phyloP scores from a whole-genome alignment of 2,329 filamentous ascomycete genomes.

The Cercospora beticola region DNA sequence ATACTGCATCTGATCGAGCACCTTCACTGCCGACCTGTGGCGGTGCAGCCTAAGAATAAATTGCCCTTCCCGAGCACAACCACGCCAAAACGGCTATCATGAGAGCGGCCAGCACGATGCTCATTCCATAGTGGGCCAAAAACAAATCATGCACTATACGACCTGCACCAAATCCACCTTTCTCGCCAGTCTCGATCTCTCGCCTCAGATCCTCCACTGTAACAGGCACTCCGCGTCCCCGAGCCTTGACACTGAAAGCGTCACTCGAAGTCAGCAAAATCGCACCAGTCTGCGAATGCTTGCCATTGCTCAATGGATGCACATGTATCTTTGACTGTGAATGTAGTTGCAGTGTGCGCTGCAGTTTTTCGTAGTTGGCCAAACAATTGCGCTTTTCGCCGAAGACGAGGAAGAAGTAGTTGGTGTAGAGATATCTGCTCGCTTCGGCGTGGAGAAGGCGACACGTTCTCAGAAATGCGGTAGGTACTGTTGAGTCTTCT shows the following conservation, averaged over 20 bases:
- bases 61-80: not conserved
- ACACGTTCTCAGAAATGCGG: slow-evolving; percentile 23
- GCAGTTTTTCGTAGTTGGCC: slow-evolving; percentile 25
- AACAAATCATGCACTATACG: not conserved
- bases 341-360: slow-evolving; percentile 25
- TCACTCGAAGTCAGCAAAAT: slow-evolving; percentile 32
- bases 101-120: not conserved
- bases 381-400: slow-evolving; percentile 35
- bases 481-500: slow-evolving; percentile 11
- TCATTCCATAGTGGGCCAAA: not conserved
- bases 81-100: not conserved
- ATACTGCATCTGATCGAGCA: not conserved
- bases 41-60: not conserved
- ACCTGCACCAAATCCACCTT: not conserved
- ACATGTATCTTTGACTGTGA: slow-evolving; percentile 28
- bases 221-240: slow-evolving; percentile 27
- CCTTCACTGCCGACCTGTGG: not conserved
- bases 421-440: slow-evolving; percentile 33
- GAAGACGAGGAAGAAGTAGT: slow-evolving; percentile 37
- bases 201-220: slow-evolving; percentile 20
- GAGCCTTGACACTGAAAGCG: slow-evolving; percentile 20
- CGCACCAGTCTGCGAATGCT: slow-evolving; percentile 34
- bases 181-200: slow-evolving; percentile 15
- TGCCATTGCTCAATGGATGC: slow-evolving; percentile 36
- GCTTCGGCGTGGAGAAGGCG: slow-evolving; percentile 29